Base-by-base conservation (phyloP, 2,329 filamentous ascomycete genomes). In the Venturia pyrina region DNA sequence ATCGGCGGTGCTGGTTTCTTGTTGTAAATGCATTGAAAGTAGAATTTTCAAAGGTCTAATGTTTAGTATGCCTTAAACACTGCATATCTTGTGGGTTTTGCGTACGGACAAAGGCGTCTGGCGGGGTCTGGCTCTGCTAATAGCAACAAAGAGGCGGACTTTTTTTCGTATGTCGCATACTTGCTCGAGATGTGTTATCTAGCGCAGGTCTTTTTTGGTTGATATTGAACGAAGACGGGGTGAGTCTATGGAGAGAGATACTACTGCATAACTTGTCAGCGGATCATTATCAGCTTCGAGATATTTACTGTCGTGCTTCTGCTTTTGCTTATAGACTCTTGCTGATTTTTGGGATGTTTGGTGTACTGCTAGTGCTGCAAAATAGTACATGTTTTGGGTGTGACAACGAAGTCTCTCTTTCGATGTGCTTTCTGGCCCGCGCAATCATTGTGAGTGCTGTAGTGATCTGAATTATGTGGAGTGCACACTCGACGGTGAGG, bases 1-100 rank as follows among this genome's bases (percentile, higher is more conserved):
- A 78, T 86, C 67, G 84, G 84, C 46, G 83, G 62, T 64, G 62
- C 44, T 37, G 37, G 63, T 19, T 65, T 65, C 34, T 46, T 65
- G 24, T 65, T 65, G 28, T 65, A 65, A 37, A 53, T 43, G 50
- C 17, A 21, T 59, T 21, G 11, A 10, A 37, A 5, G 17, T 34
- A 40, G 53, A n/a, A 37, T 34, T 32, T 7, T 34, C 11, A 37
- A 19, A 59, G 11, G 53, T 40, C 53, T 59, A 59, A 59, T 59
- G 53, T 59, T 59, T 59, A 59, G 53, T 59, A 59, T 59, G 53
- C 21, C 53, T 59, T 37, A 37, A n/a, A 32, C 15, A 37, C 32
- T 59, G 53, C 53, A 59, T 59, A 5, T n/a, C 32, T 32, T 28
- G 32, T 37, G 19, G 53, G 32, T 19, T 59, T n/a, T 19, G 28